Evolutionary conservation across 2,329 filamentous ascomycete genomes (phyloP), one percentile per base, ranked within the genome.

Genomic region (Alternaria longipes): DNA sequence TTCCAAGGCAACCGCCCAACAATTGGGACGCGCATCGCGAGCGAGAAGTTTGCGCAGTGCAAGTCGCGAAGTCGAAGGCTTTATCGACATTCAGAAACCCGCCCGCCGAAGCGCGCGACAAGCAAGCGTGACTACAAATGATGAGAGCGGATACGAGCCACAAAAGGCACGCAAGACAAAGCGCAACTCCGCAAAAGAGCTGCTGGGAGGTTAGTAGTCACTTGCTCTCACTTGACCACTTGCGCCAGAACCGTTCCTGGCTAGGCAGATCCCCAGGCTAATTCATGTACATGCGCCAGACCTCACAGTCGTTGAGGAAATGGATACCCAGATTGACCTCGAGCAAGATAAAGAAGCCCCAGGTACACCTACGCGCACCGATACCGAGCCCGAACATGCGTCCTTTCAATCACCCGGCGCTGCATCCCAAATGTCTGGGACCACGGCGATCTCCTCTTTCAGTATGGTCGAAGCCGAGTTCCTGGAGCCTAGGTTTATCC

Each of bases 401-500:
- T 47, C 57, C 16, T 68, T 69, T 45, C 72, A 68, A 51, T 80
- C 78, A 28, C 77, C 78, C n/a, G 78, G 76, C 24, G 75, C 71
- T 26, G 66, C 68, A 16, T 83, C 82, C 6, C 78, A 74, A 41
- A 79, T 82, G 68, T 84, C 83, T 4, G 81, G 81, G 14, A 83
- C 80, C 3, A 84, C 83, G 3, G 80, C 80, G 5, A 81, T 81
- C 44, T 81, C 81, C 0, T 81, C 81, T 3, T 81, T 81, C 56
- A 82, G 82, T 6, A 76, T 78, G 59, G 78, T 80, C 36, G 81
- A 83, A 54, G 74, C 81, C 28, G 74, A 78, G 24, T 73, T 78
- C 11, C 70, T 84, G 9, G 80, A 84, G 44, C 55, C 75, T 4
- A 79, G 80, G 32, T 66, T 76, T 38, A 81, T 84, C 46, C 52